phyloP scores from a whole-genome alignment of 164 flowering plant genomes.

The Euptelea pleiosperma region DNA sequence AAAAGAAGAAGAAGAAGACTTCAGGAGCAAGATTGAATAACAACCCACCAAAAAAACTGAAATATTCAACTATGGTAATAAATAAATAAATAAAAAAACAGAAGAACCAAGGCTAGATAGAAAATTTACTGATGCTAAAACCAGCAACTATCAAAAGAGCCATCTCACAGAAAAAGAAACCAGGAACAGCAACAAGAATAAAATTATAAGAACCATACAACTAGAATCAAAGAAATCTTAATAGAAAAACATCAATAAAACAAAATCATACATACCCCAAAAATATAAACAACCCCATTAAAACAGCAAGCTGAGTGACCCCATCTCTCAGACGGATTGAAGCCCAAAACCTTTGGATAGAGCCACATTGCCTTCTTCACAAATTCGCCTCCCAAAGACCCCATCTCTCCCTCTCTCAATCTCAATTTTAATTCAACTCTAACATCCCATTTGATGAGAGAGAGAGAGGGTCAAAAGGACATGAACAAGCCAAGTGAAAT shows the following conservation, averaged over 20 bases:
- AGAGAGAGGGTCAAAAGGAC: constrained; percentile 42
- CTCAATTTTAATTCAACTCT: constrained; percentile 11
- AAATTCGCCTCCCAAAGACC: constrained; percentile 43
- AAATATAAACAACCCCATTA: constrained; percentile 65
- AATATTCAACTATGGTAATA: too few relatives aligned
- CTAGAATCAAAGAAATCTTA: background rate
- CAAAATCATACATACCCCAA: constrained; percentile 59
- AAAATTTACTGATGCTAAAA: too few relatives aligned
- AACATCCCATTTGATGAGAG: constrained; percentile 10
- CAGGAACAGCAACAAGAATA: too few relatives aligned
- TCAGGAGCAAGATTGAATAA: too few relatives aligned
- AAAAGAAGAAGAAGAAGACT: too few relatives aligned
- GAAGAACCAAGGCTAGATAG: too few relatives aligned
- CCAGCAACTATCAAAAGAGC: too few relatives aligned
- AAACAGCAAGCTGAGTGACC: constrained; percentile 87
- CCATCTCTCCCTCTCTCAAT: constrained; percentile 31
- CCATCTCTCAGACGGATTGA: constrained; percentile 90
- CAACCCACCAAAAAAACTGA: too few relatives aligned
- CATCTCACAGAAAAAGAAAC: too few relatives aligned
- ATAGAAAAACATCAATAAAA: background rate
- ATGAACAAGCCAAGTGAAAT: constrained; percentile 56
- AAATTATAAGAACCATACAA: background rate
- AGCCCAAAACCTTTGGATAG: constrained; percentile 71
- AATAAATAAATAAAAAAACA: too few relatives aligned
- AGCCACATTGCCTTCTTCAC: constrained; percentile 89